A percentile compares a stretch with the other conserved stretches of the same genome.
These are phyloP conservation scores for Glebionis coronaria DNA, from an alignment of 129 eudicot genomes.

Conservation along the genomic window DNA sequence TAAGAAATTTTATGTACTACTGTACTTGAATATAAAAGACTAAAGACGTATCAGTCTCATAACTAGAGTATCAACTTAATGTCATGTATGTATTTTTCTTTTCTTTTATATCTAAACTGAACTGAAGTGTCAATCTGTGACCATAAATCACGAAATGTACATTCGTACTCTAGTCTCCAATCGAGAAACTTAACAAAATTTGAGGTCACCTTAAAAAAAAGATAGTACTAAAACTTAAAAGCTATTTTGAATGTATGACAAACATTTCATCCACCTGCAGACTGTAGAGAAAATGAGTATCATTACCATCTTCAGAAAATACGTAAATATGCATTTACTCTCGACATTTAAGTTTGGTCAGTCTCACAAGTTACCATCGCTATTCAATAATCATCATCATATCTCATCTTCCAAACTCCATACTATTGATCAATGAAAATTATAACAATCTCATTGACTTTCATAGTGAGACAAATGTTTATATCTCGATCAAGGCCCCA, in stretches of 20 bases:
- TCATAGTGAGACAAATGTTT: too few relatives aligned
- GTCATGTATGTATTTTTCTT: too few relatives aligned
- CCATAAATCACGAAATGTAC: slow-evolving; percentile 1
- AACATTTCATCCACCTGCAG: slow-evolving; percentile 36
- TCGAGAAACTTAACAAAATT: slow-evolving; percentile 10
- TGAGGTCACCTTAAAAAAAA: slow-evolving; percentile 10
- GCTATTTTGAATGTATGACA: slow-evolving; percentile 36
- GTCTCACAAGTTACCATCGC: slow-evolving; percentile 29
- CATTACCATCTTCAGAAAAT: slow-evolving; percentile 30
- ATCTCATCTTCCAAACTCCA: slow-evolving; percentile 13
- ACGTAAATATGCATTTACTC: slow-evolving; percentile 22
- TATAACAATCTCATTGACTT: not conserved
- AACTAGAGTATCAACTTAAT: too few relatives aligned
- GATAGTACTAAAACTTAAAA: not conserved
- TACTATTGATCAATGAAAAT: slow-evolving; percentile 17
- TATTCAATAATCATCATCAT: slow-evolving; percentile 28
- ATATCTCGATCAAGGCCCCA: too few relatives aligned
- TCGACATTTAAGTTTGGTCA: slow-evolving; percentile 32
- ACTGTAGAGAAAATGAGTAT: slow-evolving; percentile 28
- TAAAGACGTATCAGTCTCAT: too few relatives aligned
- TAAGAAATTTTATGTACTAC: too few relatives aligned
- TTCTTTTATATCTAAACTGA: not conserved
- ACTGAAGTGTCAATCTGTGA: not conserved
- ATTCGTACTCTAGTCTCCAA: slow-evolving; percentile 16
- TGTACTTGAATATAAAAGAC: too few relatives aligned